Percentiles rank a stretch among this genome's conserved stretches.
phyloP scores from a whole-genome alignment of 208 protist genomes.

The Endotrypanum monterogeii region DNA sequence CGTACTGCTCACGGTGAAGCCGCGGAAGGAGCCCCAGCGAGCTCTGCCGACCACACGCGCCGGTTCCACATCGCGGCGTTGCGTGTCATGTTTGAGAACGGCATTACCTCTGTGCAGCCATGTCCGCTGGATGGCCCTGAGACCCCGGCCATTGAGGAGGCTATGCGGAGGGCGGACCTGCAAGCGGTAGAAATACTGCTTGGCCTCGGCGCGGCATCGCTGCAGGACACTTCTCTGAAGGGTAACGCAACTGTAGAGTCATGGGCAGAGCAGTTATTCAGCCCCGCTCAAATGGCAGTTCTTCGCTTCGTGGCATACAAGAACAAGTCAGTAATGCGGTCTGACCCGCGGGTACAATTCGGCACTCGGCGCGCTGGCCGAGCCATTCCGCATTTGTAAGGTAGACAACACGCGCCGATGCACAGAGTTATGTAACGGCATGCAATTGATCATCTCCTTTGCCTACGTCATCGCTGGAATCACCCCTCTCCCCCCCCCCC shows the following conservation, averaged over 20 bases:
- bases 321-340: slow-evolving; percentile 24
- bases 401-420: not conserved
- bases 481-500: too few species aligned
- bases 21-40: not conserved
- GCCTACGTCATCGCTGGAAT: not conserved
- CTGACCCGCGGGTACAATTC: slow-evolving; percentile 52
- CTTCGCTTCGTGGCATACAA: slow-evolving; percentile 36
- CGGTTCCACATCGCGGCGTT: slow-evolving; percentile 23
- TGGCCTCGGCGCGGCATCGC: slow-evolving; percentile 45
- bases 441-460: slow-evolving; percentile 4
- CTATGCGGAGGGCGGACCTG: slow-evolving; percentile 38
- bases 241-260: slow-evolving; percentile 46
- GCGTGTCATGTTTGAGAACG: slow-evolving; percentile 48
- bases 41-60: not conserved
- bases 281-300: slow-evolving; percentile 31
- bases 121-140: slow-evolving; percentile 47
- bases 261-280: slow-evolving; percentile 42
- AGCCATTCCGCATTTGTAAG: not conserved
- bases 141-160: slow-evolving; percentile 68
- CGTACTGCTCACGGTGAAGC: not conserved
- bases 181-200: slow-evolving; percentile 50
- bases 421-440: not conserved
- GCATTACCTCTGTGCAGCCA: slow-evolving; percentile 51
- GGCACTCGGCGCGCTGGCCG: slow-evolving; percentile 47
- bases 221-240: slow-evolving; percentile 44